Conservation (phyloP, 2,329 filamentous ascomycete genomes). For the Neocucurbitaria cava region DNA sequence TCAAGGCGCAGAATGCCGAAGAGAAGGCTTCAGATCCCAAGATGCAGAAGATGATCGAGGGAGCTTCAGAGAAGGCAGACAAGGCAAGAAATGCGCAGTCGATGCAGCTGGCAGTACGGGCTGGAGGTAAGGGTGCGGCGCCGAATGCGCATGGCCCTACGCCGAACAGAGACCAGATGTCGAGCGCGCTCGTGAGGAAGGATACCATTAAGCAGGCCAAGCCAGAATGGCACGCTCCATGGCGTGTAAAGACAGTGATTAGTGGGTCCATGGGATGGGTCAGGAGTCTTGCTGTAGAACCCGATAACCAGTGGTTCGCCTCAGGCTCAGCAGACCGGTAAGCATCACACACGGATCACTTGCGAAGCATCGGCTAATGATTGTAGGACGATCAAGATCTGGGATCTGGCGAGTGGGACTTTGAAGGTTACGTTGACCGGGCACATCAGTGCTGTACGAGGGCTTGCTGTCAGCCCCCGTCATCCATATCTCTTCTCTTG, state of each 20-base stretch:
- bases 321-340: constrained; percentile 86
- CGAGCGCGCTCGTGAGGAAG: constrained; percentile 67
- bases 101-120: constrained; percentile 64
- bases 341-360: constrained; percentile 55
- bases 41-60: constrained; percentile 72
- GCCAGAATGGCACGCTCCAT: constrained; percentile 96
- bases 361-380: background rate
- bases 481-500: constrained; percentile 98
- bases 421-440: constrained; percentile 40
- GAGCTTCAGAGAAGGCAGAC: constrained; percentile 59
- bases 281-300: constrained; percentile 74
- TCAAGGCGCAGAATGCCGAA: constrained; percentile 59
- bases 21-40: constrained; percentile 59
- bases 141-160: constrained; percentile 65
- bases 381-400: constrained; percentile 79
- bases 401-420: constrained; percentile 85
- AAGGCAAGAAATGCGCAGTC: constrained; percentile 57
- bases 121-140: constrained; percentile 54
- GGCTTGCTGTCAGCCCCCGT: constrained; percentile 87
- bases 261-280: constrained; percentile 96
- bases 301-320: constrained; percentile 97
- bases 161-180: constrained; percentile 57
- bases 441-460: constrained; percentile 52
- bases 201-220: constrained; percentile 72
- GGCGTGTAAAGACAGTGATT: constrained; percentile 98